Base-by-base conservation (phyloP, 371 early-diverging fungal genomes). In the Massospora cicadina region DNA sequence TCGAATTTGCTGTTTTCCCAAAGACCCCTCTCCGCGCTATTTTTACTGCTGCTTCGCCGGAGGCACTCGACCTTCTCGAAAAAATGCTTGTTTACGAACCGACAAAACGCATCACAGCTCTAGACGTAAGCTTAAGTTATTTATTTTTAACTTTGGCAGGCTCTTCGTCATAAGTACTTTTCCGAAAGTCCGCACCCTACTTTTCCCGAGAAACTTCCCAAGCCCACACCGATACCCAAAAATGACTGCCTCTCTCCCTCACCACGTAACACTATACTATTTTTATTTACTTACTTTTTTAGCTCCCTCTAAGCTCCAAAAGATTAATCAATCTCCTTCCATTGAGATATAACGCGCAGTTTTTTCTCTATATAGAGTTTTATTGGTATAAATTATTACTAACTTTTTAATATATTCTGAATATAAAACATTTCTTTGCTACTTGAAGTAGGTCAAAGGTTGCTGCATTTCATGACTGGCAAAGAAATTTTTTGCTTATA, bases 21-120 rank as follows among this genome's bases (percentile, higher is more conserved):
- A 85, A 81, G 69, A 84, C 87, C 1, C 85, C 88, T 2, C 75
- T 97, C 25, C 70, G 81, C 58, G 72, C 76, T 12, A 77, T 95
- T 30, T 98, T 99, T 76, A 87, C 88, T 0, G 99, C 97, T 23
- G 97, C 98, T 1, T 82, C 87, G 13, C 71, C 78, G 3, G 98
- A 98, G 77, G 91, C 97, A 0, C 70, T 99, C 28, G 91, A 89
- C 74, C 72, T 99, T 58, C 71, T 99, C 61, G 88, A 89, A 60
- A 86, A 82, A 64, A 89, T 99, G 90, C 74, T 99, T 33, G 74
- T 78, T 3, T 98, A 85, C 74, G 88, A 97, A 74, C 99, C 99
- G 2, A 75, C 72, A 24, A 85, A 86, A 63, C 78, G 99, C 71
- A 87, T 96, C 68, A 84, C 89, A 0, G 83, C 91, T 1, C 78